Percentiles rank a stretch among this genome's conserved stretches.
These are phyloP conservation scores for Lachnum nothofagi DNA, from an alignment of 2,329 filamentous ascomycete species.

Conservation along the genomic window DNA sequence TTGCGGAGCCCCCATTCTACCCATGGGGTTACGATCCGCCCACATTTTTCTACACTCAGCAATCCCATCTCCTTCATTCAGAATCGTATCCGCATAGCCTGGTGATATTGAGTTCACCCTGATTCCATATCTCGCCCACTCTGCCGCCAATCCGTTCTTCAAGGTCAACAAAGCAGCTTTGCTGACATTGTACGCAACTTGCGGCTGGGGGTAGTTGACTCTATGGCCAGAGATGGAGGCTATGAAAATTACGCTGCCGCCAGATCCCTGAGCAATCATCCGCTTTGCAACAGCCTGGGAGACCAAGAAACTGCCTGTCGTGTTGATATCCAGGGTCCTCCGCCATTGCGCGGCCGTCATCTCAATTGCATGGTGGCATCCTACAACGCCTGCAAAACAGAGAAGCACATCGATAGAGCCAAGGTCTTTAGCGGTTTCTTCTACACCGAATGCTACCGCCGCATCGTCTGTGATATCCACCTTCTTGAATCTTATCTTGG, in stretches of 20 bases:
- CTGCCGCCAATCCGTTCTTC: conserved; percentile 61
- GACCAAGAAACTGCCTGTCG: conserved; percentile 64
- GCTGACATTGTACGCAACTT: conserved; percentile 65
- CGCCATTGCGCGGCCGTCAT: conserved; percentile 56
- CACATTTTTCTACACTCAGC: conserved; percentile 50
- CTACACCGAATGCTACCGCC: conserved; percentile 41
- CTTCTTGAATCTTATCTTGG: conserved; percentile 44
- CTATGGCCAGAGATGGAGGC: conserved; percentile 64
- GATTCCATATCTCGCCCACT: conserved; percentile 69
- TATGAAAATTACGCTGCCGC: conserved; percentile 61
- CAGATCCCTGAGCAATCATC: conserved; percentile 45
- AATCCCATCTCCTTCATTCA: conserved; percentile 62
- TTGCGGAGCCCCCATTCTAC: conserved; percentile 58
- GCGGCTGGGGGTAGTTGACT: conserved; percentile 69
- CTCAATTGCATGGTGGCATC: conserved; percentile 55
- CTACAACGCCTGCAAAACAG: conserved; percentile 66
- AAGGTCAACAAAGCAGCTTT: conserved; percentile 64
- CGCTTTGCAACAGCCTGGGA: conserved; percentile 56
- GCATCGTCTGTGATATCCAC: conserved; percentile 57
- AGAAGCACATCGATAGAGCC: conserved; percentile 46
- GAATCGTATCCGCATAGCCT: conserved; percentile 60
- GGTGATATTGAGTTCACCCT: conserved; percentile 66
- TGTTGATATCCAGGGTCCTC: conserved; percentile 64
- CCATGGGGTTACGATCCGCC: conserved; percentile 56
- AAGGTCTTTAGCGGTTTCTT: conserved; percentile 38